A percentile compares a stretch with the other conserved stretches of the same genome.
Conservation (phyloP, 352 stramenopile genomes). For the Thraustochytrium sp. region DNA sequence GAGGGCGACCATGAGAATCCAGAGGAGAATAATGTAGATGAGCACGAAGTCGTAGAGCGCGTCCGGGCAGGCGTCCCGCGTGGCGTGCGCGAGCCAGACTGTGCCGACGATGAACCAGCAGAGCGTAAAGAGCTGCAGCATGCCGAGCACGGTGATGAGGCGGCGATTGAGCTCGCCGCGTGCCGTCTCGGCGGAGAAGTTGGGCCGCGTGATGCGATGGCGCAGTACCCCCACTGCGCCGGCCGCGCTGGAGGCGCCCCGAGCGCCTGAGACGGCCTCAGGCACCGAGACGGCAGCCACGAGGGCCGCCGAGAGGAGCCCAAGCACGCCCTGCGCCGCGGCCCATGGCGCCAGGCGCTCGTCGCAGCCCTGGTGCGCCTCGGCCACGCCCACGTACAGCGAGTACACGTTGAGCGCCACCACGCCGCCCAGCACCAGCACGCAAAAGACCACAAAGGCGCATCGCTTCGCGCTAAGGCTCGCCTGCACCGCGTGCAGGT, state of each 20-base stretch:
- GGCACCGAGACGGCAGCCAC: not conserved
- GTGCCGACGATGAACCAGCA: not conserved
- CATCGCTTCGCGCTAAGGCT: not conserved
- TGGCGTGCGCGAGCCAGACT: not conserved
- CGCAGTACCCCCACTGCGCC: not conserved
- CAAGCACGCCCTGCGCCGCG: not conserved
- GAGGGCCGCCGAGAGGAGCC: not conserved
- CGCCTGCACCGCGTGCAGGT: not conserved
- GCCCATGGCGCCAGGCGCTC: not conserved
- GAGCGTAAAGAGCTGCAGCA: not conserved
- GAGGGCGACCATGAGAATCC: not conserved
- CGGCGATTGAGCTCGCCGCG: not conserved
- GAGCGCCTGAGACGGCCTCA: not conserved
- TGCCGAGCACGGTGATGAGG: not conserved
- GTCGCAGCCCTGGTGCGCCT: not conserved
- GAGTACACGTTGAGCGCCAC: not conserved
- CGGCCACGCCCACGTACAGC: not conserved
- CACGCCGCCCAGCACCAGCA: not conserved
- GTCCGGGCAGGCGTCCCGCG: not conserved
- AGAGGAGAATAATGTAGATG: not conserved
- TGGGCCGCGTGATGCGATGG: not conserved
- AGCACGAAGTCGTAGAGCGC: not conserved
- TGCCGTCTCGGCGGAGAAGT: not conserved
- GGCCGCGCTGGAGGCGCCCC: not conserved
- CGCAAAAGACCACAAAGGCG: not conserved